Conservation (phyloP, 345 rosid species). For the Camelina sativa region DNA sequence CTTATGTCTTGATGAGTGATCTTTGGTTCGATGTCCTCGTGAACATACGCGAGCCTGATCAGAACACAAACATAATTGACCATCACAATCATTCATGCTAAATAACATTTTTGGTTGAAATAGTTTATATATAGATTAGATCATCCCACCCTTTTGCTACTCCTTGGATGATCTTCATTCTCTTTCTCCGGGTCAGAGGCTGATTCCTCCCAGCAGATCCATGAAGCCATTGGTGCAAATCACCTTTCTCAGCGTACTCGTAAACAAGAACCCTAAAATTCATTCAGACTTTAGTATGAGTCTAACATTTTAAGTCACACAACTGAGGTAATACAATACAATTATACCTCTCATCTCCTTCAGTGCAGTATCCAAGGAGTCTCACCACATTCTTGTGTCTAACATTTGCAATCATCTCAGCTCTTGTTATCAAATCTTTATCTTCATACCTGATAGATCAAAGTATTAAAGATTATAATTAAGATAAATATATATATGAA, state of each 20-base stretch:
- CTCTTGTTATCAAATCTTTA: constrained; percentile 54
- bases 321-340: background rate
- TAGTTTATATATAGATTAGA: background rate
- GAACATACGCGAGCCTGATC: constrained; percentile 76
- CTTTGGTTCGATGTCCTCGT: constrained; percentile 68
- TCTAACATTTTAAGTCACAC: background rate
- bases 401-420: constrained; percentile 56
- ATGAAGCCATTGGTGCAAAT: constrained; percentile 80
- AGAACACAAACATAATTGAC: constrained; percentile 25
- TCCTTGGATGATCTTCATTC: constrained; percentile 73
- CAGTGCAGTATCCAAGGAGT: constrained; percentile 68
- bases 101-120: too few relatives aligned
- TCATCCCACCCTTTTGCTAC: constrained; percentile 68
- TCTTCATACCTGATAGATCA: constrained; percentile 47
- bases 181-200: constrained; percentile 60
- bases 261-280: constrained; percentile 65
- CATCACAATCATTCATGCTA: background rate
- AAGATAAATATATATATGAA: background rate
- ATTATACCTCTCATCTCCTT: constrained; percentile 61
- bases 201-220: constrained; percentile 48
- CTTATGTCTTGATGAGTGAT: constrained; percentile 61
- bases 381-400: constrained; percentile 71
- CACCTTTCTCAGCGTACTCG: constrained; percentile 72
- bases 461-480: background rate
- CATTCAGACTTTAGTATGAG: constrained; percentile 9